These are phyloP conservation scores for Pythium rishiriense DNA, from an alignment of 352 stramenopile species.

Conservation along the genomic window DNA sequence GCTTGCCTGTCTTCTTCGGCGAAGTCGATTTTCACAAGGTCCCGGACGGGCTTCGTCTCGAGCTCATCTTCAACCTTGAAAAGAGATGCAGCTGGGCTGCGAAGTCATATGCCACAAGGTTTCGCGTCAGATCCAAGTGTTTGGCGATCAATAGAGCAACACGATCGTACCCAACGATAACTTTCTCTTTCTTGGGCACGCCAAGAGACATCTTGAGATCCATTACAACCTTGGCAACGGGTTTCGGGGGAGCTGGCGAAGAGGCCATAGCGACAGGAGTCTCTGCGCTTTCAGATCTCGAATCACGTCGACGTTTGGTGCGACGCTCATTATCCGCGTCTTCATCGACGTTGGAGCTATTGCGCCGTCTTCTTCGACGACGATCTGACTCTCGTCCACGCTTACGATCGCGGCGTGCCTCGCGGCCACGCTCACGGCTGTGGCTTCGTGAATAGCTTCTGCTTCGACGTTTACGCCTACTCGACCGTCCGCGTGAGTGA, in stretches of 20 bases:
- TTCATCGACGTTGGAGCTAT: constrained; percentile 21
- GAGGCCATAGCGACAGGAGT: neutral
- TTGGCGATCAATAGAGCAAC: neutral
- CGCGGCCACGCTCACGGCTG: constrained; percentile 36
- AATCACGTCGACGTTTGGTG: constrained; percentile 24
- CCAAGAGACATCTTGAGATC: constrained; percentile 41
- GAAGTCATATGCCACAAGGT: no score
- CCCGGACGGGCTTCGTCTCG: constrained; percentile 40
- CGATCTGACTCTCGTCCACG: constrained; percentile 11
- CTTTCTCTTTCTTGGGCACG: constrained; percentile 41
- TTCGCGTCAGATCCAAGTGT: no score
- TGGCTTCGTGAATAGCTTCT: constrained; percentile 27
- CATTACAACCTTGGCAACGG: constrained; percentile 44
- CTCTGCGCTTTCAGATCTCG: constrained; percentile 2
- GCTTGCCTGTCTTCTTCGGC: constrained; percentile 44
- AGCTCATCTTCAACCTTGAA: constrained; percentile 45
- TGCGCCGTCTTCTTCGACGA: constrained; percentile 27
- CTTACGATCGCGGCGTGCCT: constrained; percentile 12
- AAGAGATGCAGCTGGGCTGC: constrained; percentile 13
- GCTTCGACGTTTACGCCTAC: constrained; percentile 30
- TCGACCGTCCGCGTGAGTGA: constrained; percentile 33
- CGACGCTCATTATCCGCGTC: constrained; percentile 15
- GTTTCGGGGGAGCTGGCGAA: neutral
- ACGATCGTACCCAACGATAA: constrained; percentile 29
- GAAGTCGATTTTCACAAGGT: constrained; percentile 54